Evolutionary conservation across 2,329 filamentous ascomycete genomes (phyloP).

Genomic region (Ciborinia camelliae): DNA sequence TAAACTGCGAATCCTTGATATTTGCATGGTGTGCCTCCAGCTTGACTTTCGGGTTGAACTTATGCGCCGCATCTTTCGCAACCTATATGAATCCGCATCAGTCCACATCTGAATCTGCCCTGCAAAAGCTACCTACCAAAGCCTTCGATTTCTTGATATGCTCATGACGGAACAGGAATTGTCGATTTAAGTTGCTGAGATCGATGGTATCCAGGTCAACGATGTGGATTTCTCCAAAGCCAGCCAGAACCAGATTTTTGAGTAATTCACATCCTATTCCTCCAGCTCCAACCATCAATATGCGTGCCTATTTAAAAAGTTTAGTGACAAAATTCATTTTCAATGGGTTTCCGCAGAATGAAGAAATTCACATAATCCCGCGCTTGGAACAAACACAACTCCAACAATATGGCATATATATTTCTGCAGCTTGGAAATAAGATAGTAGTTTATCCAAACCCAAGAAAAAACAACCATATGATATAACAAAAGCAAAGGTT

Average conservation of each 20-base stretch:
- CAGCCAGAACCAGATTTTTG: constrained; percentile 89
- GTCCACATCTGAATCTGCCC: constrained; percentile 1
- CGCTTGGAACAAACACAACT: background rate
- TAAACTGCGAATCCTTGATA: constrained; percentile 87
- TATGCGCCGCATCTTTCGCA: constrained; percentile 84
- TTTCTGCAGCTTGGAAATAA: background rate
- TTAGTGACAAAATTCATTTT: constrained; percentile 36
- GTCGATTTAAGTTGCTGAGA: constrained; percentile 92
- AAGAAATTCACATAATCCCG: constrained; percentile 15
- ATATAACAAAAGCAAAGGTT: background rate
- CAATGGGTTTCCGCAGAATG: background rate
- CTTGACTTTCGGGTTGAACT: constrained; percentile 84
- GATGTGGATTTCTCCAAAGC: constrained; percentile 89
- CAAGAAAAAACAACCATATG: background rate
- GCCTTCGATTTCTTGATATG: constrained; percentile 98
- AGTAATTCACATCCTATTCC: constrained; percentile 97
- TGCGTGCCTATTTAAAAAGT: constrained; percentile 60
- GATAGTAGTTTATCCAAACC: too few relatives aligned
- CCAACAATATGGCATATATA: background rate
- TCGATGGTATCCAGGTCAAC: constrained; percentile 99
- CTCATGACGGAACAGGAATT: constrained; percentile 94
- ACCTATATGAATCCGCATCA: constrained; percentile 52
- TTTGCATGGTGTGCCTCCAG: constrained; percentile 90
- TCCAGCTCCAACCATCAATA: constrained; percentile 92
- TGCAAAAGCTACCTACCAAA: constrained; percentile 54